These are phyloP conservation scores for Peribolospora baueri DNA, from an alignment of 768 basidiomycete genomes.

Conservation along the genomic window DNA sequence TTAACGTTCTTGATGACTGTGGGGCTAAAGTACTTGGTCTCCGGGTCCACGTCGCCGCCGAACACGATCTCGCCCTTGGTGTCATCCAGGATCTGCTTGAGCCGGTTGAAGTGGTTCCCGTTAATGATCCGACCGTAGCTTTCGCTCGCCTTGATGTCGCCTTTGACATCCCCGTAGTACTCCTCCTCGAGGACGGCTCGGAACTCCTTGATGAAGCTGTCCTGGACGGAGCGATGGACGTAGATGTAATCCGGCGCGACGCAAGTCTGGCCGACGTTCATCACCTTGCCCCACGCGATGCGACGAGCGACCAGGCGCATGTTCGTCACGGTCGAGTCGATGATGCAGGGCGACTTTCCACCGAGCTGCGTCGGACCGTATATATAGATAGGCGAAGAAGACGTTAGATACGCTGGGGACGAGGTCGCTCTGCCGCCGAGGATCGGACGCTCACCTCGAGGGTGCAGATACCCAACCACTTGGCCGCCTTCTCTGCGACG, in stretches of 20 bases:
- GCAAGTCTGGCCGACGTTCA: slow-evolving; percentile 33
- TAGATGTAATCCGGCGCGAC: slow-evolving; percentile 7
- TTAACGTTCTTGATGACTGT: slow-evolving; percentile 44
- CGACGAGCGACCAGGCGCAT: slow-evolving; percentile 32
- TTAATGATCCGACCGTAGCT: slow-evolving; percentile 28
- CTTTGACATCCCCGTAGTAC: not conserved
- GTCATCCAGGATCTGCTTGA: slow-evolving; percentile 30
- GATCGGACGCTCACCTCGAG: slow-evolving; percentile 24
- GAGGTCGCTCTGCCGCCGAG: too few species aligned
- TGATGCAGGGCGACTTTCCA: slow-evolving; percentile 20
- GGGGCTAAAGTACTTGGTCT: slow-evolving; percentile 38
- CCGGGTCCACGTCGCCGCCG: slow-evolving; percentile 38
- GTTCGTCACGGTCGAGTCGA: slow-evolving; percentile 35
- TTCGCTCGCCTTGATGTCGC: too few species aligned
- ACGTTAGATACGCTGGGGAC: too few species aligned
- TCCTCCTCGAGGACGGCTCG: not conserved
- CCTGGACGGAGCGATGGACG: not conserved
- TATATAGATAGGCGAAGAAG: too few species aligned
- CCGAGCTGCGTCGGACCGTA: not conserved
- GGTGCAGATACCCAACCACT: slow-evolving; percentile 44
- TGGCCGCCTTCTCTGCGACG: slow-evolving; percentile 48
- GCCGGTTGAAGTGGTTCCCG: slow-evolving; percentile 30
- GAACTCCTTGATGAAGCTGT: too few species aligned
- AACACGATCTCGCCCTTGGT: slow-evolving; percentile 41
- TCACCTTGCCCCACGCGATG: slow-evolving; percentile 57